phyloP scores from a whole-genome alignment of 805 yeast genomes.

The Myxozyma monticola region DNA sequence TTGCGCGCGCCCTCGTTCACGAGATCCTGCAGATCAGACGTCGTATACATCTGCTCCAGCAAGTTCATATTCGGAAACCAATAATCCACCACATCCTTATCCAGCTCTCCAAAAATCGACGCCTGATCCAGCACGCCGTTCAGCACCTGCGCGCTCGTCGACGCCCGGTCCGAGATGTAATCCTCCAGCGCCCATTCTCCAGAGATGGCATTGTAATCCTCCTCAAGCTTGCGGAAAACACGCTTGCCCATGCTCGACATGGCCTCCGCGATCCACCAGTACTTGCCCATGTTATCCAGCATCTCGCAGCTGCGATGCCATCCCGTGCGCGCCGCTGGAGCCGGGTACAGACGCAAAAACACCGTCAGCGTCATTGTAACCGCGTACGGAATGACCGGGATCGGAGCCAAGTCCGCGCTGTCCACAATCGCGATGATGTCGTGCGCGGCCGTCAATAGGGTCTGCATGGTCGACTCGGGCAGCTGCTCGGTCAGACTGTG shows the following conservation, averaged over 20 bases:
- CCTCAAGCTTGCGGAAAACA: conserved; percentile 24
- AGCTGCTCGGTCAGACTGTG: conserved; percentile 19
- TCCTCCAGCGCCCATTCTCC: conserved; percentile 16
- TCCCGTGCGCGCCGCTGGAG: conserved; percentile 20
- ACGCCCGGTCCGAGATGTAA: conserved; percentile 14
- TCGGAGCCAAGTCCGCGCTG: conserved; percentile 30
- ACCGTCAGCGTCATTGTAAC: conserved; percentile 40
- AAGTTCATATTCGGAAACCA: conserved; percentile 31
- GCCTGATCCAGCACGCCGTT: conserved; percentile 32
- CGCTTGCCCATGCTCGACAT: conserved; percentile 28
- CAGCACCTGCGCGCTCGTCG: conserved; percentile 9
- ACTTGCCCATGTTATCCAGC: conserved; percentile 20
- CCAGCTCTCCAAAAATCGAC: conserved; percentile 32
- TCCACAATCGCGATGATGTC: conserved; percentile 20
- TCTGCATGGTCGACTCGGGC: conserved; percentile 20
- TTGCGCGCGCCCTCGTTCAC: too few species aligned
- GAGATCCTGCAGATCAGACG: neutral
- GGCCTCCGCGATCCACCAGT: conserved; percentile 30
- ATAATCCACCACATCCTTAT: conserved; percentile 30
- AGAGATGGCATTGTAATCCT: conserved; percentile 13
- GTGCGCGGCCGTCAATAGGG: conserved; percentile 17
- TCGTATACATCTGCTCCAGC: conserved; percentile 13
- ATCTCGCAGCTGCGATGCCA: conserved; percentile 22
- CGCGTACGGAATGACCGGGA: conserved; percentile 40
- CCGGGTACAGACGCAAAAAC: conserved; percentile 38